phyloP scores from a whole-genome alignment of 192 early-diverging fungal genomes.

The Backusella tarrabulga region DNA sequence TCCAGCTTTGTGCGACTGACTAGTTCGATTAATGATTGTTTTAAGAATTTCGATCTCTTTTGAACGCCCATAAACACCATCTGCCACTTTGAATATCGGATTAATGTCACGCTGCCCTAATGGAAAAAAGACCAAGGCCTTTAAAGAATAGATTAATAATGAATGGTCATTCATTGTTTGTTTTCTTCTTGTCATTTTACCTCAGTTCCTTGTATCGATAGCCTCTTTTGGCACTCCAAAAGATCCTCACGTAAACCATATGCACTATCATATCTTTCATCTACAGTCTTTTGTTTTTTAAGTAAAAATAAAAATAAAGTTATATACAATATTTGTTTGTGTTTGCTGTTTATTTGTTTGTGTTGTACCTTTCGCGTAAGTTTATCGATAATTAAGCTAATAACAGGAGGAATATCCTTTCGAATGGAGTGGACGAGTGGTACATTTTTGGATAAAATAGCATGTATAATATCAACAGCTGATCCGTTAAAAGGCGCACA shows the following conservation, averaged over 20 bases:
- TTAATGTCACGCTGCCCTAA: slow-evolving; percentile 22
- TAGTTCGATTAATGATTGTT: background rate
- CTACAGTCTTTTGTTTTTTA: slow-evolving; percentile 15
- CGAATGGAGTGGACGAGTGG: slow-evolving; percentile 14
- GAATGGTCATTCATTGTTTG: background rate
- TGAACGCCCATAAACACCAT: slow-evolving; percentile 12
- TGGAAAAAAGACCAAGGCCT: slow-evolving; percentile 20
- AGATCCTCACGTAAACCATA: slow-evolving; percentile 25
- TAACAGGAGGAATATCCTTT: slow-evolving; percentile 22
- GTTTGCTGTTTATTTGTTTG: background rate
- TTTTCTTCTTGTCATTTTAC: background rate
- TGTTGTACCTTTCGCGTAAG: slow-evolving; percentile 23
- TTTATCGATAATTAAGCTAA: slow-evolving; percentile 24
- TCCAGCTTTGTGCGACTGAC: background rate
- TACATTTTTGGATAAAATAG: slow-evolving; percentile 14
- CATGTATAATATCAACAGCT: slow-evolving; percentile 19
- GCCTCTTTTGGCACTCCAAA: slow-evolving; percentile 18
- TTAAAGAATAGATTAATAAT: background rate
- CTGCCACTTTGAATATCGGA: slow-evolving; percentile 17
- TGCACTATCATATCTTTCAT: slow-evolving; percentile 30
- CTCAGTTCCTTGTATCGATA: background rate
- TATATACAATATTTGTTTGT: background rate
- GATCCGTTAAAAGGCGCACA: slow-evolving; percentile 18
- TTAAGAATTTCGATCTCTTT: slow-evolving; percentile 16
- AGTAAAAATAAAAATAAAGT: background rate